phyloP scores from a whole-genome alignment of 345 rosid genomes.

The Eucalyptus pauciflora region DNA sequence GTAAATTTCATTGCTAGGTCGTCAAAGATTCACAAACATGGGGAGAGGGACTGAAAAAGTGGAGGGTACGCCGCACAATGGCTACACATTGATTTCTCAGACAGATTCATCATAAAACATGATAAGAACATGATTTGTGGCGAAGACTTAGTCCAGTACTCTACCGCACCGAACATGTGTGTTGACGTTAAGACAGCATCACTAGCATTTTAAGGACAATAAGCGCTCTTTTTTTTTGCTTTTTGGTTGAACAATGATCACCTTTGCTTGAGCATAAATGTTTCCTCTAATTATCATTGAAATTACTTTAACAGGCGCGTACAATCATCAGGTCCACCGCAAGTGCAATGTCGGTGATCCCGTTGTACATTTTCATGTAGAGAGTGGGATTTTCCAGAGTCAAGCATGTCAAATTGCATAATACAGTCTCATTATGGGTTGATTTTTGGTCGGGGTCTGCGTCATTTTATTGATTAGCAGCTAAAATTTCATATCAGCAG shows the following conservation, averaged over 20 bases:
- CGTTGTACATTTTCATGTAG: background rate
- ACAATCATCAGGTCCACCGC: background rate
- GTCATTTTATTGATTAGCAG: background rate
- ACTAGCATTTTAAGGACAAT: background rate
- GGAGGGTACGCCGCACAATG: background rate
- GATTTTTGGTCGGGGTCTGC: background rate
- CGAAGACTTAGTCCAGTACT: background rate
- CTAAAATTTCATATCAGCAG: background rate
- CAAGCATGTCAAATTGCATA: background rate
- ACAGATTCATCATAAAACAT: background rate
- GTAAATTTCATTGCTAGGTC: background rate
- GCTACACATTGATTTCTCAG: background rate
- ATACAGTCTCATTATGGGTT: background rate
- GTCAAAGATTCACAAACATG: background rate
- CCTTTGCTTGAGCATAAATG: background rate
- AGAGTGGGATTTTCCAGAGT: background rate
- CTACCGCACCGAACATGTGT: background rate
- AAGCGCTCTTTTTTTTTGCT: too few species aligned
- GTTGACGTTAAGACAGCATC: background rate
- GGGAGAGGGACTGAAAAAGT: background rate
- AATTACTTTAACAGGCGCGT: background rate
- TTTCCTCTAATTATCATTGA: background rate
- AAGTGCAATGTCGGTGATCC: background rate
- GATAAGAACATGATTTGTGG: background rate
- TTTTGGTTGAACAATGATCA: too few species aligned